phyloP scores from a whole-genome alignment of 306 rosid genomes.

The Glycyrrhiza uralensis region DNA sequence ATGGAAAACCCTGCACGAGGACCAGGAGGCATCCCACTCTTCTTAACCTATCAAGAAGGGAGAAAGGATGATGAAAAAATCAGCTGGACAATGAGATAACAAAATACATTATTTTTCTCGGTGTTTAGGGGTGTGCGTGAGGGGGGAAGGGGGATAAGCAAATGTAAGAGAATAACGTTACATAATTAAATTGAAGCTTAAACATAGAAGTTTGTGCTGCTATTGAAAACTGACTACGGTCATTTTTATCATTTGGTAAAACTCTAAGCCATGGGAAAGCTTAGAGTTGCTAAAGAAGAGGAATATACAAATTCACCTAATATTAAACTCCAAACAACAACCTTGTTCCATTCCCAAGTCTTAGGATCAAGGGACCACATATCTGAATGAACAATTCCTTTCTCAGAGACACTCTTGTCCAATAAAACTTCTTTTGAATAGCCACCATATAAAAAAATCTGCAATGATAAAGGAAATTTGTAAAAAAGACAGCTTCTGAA shows the following conservation, averaged over 20 bases:
- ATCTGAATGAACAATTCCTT: slow-evolving; percentile 91
- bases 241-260: neutral
- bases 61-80: slow-evolving; percentile 10
- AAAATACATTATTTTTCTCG: slow-evolving; percentile 3
- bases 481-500: slow-evolving; percentile 16
- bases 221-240: neutral
- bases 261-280: neutral
- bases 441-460: slow-evolving; percentile 94
- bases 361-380: slow-evolving; percentile 97
- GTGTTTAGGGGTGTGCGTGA: neutral
- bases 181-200: neutral
- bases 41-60: slow-evolving; percentile 67
- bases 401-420: slow-evolving; percentile 72
- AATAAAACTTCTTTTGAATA: slow-evolving; percentile 90
- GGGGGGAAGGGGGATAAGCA: neutral
- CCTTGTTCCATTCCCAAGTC: slow-evolving; percentile 99
- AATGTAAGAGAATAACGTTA: neutral
- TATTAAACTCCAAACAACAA: slow-evolving; percentile 36
- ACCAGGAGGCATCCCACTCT: slow-evolving; percentile 98
- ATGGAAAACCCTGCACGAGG: slow-evolving; percentile 98
- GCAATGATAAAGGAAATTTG: slow-evolving; percentile 35
- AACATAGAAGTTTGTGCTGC: slow-evolving; percentile 1
- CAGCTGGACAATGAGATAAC: neutral
- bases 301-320: slow-evolving; percentile 16
- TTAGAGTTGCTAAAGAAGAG: slow-evolving; percentile 13